A percentile compares a stretch with the other conserved stretches of the same genome.
Evolutionary conservation across 164 flowering plant genomes (phyloP).

Genomic region (Euptelea pleiosperma): DNA sequence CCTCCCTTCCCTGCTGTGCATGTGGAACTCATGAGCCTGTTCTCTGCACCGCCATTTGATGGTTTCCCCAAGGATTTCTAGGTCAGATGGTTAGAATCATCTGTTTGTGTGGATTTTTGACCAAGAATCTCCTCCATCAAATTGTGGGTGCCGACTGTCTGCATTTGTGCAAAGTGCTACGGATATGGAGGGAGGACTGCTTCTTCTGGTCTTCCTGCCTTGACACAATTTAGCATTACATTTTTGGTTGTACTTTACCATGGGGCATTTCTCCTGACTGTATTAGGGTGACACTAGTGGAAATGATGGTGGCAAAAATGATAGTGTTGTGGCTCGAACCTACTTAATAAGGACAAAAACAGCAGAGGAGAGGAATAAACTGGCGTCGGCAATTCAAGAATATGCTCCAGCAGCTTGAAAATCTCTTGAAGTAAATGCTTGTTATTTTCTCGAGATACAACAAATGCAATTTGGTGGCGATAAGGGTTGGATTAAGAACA

Average conservation of each 20-base stretch:
- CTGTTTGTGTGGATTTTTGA: no score
- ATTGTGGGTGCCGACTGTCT: no score
- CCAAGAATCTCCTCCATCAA: no score
- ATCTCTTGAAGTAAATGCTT: neutral
- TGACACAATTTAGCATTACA: neutral
- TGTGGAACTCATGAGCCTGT: no score
- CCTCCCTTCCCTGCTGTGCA: no score
- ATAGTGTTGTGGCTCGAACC: conserved; percentile 58
- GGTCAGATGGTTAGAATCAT: no score
- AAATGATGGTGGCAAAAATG: conserved; percentile 37
- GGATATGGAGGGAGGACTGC: no score
- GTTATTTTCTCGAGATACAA: neutral
- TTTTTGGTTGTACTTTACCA: neutral
- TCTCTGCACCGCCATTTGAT: no score
- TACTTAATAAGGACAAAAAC: conserved; percentile 72
- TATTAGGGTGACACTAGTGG: conserved; percentile 41
- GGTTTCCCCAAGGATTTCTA: no score
- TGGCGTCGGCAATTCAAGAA: conserved; percentile 31
- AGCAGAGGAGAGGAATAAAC: conserved; percentile 69
- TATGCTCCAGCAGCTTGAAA: conserved; percentile 32
- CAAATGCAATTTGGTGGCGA: neutral
- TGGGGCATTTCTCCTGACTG: neutral
- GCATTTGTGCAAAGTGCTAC: no score
- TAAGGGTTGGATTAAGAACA: neutral
- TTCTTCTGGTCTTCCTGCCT: neutral